Evolutionary conservation across 2,329 filamentous ascomycete species (phyloP).

Genomic region (Monilinia fructicola): DNA sequence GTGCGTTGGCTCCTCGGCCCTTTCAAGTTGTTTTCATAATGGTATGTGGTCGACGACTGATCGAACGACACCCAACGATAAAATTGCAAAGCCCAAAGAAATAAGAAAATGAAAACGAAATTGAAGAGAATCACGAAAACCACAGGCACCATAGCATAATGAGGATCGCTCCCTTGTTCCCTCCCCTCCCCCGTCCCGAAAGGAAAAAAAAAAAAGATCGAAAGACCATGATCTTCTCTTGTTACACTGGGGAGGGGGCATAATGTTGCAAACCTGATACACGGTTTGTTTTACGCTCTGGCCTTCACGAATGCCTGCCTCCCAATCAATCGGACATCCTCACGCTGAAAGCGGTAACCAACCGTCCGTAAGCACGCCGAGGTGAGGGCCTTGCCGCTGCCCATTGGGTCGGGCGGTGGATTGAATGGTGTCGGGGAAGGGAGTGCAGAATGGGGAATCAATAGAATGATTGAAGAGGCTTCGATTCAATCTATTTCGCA

Average conservation of each 20-base stretch:
- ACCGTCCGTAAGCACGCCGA: not conserved
- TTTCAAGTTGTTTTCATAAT: constrained; percentile 31
- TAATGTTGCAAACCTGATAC: constrained; percentile 22
- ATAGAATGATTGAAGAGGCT: constrained; percentile 1
- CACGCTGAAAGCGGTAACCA: constrained; percentile 15
- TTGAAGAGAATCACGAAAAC: constrained; percentile 3
- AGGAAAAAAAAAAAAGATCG: not conserved
- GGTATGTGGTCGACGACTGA: constrained; percentile 14
- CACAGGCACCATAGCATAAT: constrained; percentile 3
- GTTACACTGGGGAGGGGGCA: constrained; percentile 18
- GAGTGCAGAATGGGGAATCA: not conserved
- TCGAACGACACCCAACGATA: constrained; percentile 23
- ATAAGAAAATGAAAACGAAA: constrained; percentile 8
- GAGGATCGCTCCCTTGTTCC: not conserved
- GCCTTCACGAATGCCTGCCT: constrained; percentile 6
- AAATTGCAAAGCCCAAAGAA: constrained; percentile 25
- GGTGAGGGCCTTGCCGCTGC: constrained; percentile 10
- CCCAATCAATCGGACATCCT: constrained; percentile 11
- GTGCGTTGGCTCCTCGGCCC: constrained; percentile 35
- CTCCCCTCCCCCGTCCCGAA: too few relatives aligned
- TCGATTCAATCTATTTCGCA: constrained; percentile 13
- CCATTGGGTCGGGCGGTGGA: not conserved
- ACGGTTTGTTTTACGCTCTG: constrained; percentile 19
- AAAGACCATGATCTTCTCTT: constrained; percentile 9
- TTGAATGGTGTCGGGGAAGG: not conserved